phyloP scores from a whole-genome alignment of 1,284 basidiomycete genomes.

The Puccinia triticina region DNA sequence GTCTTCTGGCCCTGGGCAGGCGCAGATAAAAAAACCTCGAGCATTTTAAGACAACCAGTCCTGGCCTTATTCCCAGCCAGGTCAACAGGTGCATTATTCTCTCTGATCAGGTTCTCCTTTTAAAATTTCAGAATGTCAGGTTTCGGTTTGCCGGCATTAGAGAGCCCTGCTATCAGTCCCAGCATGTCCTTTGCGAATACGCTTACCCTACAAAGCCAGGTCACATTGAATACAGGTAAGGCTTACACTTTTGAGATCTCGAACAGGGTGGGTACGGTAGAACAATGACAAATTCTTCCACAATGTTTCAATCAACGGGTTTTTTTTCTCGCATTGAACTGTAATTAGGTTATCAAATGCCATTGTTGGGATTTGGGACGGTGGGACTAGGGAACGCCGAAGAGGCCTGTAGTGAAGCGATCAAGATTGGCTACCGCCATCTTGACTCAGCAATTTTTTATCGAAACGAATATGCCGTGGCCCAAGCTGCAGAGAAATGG shows the following conservation, averaged over 20 bases:
- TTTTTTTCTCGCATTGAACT: neutral
- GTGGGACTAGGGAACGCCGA: slow-evolving; percentile 72
- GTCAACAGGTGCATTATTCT: too few species aligned
- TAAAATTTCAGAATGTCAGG: neutral
- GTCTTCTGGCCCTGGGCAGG: too few species aligned
- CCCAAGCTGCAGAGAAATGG: slow-evolving; percentile 65
- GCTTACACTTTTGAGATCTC: neutral
- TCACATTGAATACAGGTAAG: slow-evolving; percentile 12
- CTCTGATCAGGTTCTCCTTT: too few species aligned
- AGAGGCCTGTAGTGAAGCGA: slow-evolving; percentile 73
- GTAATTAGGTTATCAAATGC: slow-evolving; percentile 63
- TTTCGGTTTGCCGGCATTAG: neutral
- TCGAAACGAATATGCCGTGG: slow-evolving; percentile 70
- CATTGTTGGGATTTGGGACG: slow-evolving; percentile 78
- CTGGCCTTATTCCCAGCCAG: too few species aligned
- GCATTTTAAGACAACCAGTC: too few species aligned
- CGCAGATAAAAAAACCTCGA: too few species aligned
- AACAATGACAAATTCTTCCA: neutral
- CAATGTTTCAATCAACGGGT: neutral
- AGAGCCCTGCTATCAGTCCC: neutral
- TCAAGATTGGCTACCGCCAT: slow-evolving; percentile 65
- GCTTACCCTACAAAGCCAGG: neutral
- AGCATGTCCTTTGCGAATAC: neutral
- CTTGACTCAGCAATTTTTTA: slow-evolving; percentile 68
- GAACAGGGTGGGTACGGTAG: too few species aligned